Conservation (phyloP, 345 rosid genomes). For the Orychophragmus violaceus region DNA sequence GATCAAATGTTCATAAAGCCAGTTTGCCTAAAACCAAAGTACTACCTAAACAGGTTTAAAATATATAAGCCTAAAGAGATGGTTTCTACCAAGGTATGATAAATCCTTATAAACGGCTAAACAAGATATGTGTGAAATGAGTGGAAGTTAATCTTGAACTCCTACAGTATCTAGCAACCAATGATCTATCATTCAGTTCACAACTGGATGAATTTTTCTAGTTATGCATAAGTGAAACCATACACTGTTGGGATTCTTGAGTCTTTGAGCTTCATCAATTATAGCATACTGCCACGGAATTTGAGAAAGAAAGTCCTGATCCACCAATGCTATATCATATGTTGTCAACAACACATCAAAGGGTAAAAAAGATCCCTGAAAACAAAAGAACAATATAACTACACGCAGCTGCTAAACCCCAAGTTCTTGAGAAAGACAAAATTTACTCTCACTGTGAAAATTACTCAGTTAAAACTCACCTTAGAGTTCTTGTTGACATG, state of each 20-base stretch:
- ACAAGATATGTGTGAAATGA: background rate
- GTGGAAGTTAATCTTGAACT: background rate
- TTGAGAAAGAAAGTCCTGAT: constrained; percentile 80
- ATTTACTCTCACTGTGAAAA: background rate
- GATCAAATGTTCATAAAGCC: background rate
- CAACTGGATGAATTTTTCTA: background rate
- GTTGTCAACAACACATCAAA: constrained; percentile 83
- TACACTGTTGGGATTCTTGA: constrained; percentile 87
- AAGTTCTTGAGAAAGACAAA: background rate
- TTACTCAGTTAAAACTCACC: constrained; percentile 38
- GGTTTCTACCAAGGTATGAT: background rate
- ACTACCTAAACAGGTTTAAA: background rate
- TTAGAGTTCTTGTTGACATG: constrained; percentile 37
- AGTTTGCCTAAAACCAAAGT: background rate
- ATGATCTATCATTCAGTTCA: constrained; percentile 10
- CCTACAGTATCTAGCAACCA: background rate
- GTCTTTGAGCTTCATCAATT: constrained; percentile 90
- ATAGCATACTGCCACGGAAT: constrained; percentile 72
- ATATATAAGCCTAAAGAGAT: background rate
- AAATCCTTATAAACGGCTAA: background rate
- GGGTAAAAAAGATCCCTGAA: constrained; percentile 50
- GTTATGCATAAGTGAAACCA: constrained; percentile 19
- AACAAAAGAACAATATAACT: constrained; percentile 10
- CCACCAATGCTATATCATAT: constrained; percentile 66
- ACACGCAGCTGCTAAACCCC: background rate